phyloP scores from a whole-genome alignment of 352 stramenopile genomes.

The Globisporangium nodosum region DNA sequence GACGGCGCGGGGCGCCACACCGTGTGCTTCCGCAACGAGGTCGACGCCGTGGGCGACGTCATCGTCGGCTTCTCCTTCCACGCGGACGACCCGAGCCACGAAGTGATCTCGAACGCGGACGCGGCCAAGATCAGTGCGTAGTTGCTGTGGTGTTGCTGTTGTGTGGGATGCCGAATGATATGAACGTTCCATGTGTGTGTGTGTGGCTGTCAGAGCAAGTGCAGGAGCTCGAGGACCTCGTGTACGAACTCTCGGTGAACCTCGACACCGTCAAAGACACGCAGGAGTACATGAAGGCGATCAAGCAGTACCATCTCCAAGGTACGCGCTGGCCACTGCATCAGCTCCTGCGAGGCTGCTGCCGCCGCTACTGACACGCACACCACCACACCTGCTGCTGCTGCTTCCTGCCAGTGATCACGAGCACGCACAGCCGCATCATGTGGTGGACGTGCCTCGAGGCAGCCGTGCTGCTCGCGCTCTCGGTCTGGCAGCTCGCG shows the following conservation, averaged over 20 bases:
- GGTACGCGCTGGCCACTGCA: slow-evolving; percentile 22
- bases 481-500: slow-evolving; percentile 79
- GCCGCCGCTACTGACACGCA: too few species aligned
- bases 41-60: slow-evolving; percentile 55
- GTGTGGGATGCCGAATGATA: not conserved
- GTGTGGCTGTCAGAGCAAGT: slow-evolving; percentile 57
- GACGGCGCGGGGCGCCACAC: slow-evolving; percentile 49
- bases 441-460: slow-evolving; percentile 83
- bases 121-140: slow-evolving; percentile 85
- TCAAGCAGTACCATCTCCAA: slow-evolving; percentile 73
- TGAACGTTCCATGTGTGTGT: not conserved
- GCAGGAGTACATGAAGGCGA: slow-evolving; percentile 83
- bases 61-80: slow-evolving; percentile 84
- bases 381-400: not conserved
- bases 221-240: slow-evolving; percentile 80
- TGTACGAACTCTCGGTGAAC: slow-evolving; percentile 82
- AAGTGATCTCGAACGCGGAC: slow-evolving; percentile 85
- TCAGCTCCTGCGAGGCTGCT: too few species aligned
- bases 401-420: slow-evolving; percentile 47
- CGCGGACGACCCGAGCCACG: slow-evolving; percentile 75
- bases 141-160: not conserved
- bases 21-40: slow-evolving; percentile 72
- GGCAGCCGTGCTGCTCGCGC: slow-evolving; percentile 54
- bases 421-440: slow-evolving; percentile 75
- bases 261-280: slow-evolving; percentile 87